Evolutionary conservation across 305 asterid genomes (phyloP).

Genomic region (Fraxinus xanthoxyloides): DNA sequence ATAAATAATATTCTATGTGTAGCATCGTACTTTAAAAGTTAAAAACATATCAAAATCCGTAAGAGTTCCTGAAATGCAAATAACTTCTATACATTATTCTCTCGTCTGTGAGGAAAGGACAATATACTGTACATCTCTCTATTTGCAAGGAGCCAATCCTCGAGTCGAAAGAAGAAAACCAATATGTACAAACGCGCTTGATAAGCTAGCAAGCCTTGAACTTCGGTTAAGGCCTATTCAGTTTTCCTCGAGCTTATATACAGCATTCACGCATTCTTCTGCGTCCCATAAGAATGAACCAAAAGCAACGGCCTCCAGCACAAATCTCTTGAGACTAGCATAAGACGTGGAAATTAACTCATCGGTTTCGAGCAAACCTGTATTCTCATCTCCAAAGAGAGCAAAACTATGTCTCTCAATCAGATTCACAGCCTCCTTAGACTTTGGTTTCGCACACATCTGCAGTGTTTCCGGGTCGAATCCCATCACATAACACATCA

Average conservation of each 20-base stretch:
- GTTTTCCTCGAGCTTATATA: conserved; percentile 55
- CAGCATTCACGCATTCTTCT: conserved; percentile 47
- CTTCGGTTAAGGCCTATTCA: not conserved
- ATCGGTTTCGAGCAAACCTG: conserved; percentile 31
- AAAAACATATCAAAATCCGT: not conserved
- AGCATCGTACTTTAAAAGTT: not conserved
- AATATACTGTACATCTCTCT: conserved; percentile 19
- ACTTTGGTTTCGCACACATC: conserved; percentile 65
- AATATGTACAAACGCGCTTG: not conserved
- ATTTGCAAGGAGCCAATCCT: conserved; percentile 8
- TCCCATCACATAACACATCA: conserved; percentile 55
- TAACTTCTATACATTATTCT: not conserved
- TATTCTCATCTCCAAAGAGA: conserved; percentile 57
- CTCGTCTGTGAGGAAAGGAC: not conserved
- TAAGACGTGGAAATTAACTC: conserved; percentile 64
- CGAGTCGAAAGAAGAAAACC: conserved; percentile 10
- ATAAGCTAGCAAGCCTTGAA: not conserved
- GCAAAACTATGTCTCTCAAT: conserved; percentile 67
- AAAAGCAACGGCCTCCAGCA: conserved; percentile 85
- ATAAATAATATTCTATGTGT: not conserved
- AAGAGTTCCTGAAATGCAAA: not conserved
- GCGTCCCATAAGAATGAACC: conserved; percentile 77
- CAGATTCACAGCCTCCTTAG: conserved; percentile 64
- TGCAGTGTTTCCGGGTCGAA: conserved; percentile 51
- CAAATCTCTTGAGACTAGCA: conserved; percentile 75